Base-by-base conservation (phyloP, 2,329 filamentous ascomycete species). In the Teratosphaeriaceae sp. region DNA sequence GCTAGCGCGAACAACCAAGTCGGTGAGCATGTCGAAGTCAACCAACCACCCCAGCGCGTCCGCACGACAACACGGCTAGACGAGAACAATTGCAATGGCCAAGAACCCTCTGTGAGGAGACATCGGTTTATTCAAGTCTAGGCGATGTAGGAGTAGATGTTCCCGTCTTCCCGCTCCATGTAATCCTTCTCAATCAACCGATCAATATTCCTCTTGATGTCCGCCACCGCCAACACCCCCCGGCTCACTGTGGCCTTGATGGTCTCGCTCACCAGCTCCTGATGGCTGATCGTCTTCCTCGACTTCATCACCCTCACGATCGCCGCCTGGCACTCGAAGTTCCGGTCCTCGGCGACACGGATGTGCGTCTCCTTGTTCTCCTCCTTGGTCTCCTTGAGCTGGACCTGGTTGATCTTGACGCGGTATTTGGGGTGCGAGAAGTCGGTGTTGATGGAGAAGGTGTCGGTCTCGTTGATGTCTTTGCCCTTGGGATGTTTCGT, bases 341-440 rank as follows among this genome's bases (percentile, higher is more conserved):
- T 88, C 39, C 92, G 74, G 61, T 98, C 92, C 40, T 85, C 84
- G 0, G 82, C 83, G 3, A 98, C 87, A 33, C 88, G 79, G 65
- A 95, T 84, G 65, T 97, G 88, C 1, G 89, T 97, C 56, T 85
- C 87, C 65, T 88, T 85, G 68, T 96, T 96, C 67, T 98, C 92
- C 59, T 90, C 85, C 57, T 85, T 85, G 1, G 92, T 97, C 68
- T 98, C 92, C 67, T 92, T 94, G 39, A 96, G 77, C 67, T 98
- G 92, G 55, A 98, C 92, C 67, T 96, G 90, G 68, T 97, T 98
- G 72, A 98, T 96, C 72, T 98, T 98, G 68, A 98, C 82, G 44
- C 88, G 81, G 65, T 86, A 85, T 65, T 92, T 94, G 16, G 82
- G 76, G 59, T 96, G 84, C 2, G 70, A 70, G 65, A 98, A 98